Base-by-base conservation (phyloP, 1,284 basidiomycete genomes). In the Rhodofomes roseus region DNA sequence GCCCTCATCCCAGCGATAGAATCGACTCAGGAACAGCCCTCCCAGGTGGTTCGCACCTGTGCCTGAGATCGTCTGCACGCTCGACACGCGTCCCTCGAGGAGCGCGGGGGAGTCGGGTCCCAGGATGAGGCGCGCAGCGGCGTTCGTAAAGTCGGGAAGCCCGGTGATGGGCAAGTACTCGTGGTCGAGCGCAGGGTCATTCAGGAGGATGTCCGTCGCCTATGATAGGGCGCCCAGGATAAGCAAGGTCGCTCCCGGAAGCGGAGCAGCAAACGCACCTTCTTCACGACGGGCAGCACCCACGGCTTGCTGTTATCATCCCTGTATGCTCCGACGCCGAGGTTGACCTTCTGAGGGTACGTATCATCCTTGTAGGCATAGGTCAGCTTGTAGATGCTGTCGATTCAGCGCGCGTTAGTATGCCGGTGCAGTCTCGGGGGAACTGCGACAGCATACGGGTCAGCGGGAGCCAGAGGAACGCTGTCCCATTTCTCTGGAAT, bases 31-130 rank as follows among this genome's bases (percentile, higher is more conserved):
- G 80, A 99, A 98, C 52, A 93, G 77, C 1, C 89, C 95, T 31
- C 90, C 97, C 31, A 98, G 81, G 73, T 97, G 94, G 75, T 98
- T 93, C 54, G 95, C 96, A 60, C 97, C 96, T 0, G 96, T 98
- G 37, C 96, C 92, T 18, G 95, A 97, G 67, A 97, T 92, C 14
- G 95, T 96, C 76, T 98, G 95, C 43, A 92, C 89, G 68, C 88
- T 92, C 57, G 81, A 79, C 39, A 86, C 85, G 53, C 92, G 84
- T 43, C 80, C 80, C 66, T 95, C 89, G 62, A 80, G 77, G 66
- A 96, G 79, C 23, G 88, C 92, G 53, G 83, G 77, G 31, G 92
- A 93, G 63, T 89, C 81, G 11, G 77, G 60, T 11, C 94, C 93
- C 52, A 98, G 82, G 62, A 97, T 88, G 60, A 98, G 79, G 70